Evolutionary conservation across 805 yeast genomes (phyloP), one percentile per base, ranked within the genome.

Genomic region (Blastobotrys terrestris): DNA sequence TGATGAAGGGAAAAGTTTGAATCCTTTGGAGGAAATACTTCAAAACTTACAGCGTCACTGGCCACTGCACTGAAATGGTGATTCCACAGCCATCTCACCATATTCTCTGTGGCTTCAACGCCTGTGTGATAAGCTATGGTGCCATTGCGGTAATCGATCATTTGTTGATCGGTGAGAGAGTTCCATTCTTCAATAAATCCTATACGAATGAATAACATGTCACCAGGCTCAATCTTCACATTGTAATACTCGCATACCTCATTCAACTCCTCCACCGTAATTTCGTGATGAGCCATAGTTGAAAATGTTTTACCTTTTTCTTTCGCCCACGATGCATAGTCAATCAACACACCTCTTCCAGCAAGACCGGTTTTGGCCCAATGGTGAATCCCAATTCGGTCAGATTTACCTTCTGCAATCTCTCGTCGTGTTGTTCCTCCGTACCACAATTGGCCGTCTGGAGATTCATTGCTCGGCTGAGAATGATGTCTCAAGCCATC

Each of bases 341-440:
- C 71, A 2, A 67, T 53, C 35, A 67, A 54, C n/a, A 67, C 67
- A 2, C 71, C 71, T 11, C 71, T 58, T 8, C 68, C 67, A 19
- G 64, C 68, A 39, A 67, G 64, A 2, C 71, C 71, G 39, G 61
- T 51, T 44, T 60, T 55, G 11, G 67, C 67, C 67, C 60, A 58
- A 41, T 55, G 58, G 15, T 53, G 55, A 18, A 58, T 54, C 4
- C 60, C 57, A 44, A 57, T 48, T 26, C 63, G 35, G 31, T 42
- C 53, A 20, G 53, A 48, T 15, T 49, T 50, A 3, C 44, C 54
- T 19, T 45, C 56, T 43, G 51, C 20, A 20, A 64, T 55, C 35
- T 66, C 63, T 14, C 51, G 51, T 2, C 58, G 49, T 5, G 59
- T 49, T 16, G 58, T 46, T 15, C 60, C 62, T 13, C 60, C 63